Conservation (phyloP, 371 early-diverging fungal species). For the Aphelidium insulamus region DNA sequence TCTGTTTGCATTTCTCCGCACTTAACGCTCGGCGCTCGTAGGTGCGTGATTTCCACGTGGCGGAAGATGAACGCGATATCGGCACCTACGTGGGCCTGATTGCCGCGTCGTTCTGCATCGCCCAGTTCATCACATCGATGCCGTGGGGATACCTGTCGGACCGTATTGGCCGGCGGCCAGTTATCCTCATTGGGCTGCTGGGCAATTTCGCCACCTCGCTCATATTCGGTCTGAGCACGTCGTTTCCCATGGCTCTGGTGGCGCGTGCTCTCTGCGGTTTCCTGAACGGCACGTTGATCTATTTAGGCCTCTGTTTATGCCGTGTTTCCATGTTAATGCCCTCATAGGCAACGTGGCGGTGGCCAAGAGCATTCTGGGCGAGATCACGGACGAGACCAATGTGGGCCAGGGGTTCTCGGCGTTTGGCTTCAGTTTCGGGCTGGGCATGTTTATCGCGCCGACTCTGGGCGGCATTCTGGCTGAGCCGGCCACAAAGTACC, state of each 20-base stretch:
- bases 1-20: neutral
- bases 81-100: conserved; percentile 40
- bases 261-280: conserved; percentile 44
- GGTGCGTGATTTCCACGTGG: conserved; percentile 30
- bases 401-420: conserved; percentile 32
- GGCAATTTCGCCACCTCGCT: conserved; percentile 40
- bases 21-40: conserved; percentile 10
- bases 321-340: neutral
- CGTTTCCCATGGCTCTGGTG: conserved; percentile 36
- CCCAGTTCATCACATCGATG: conserved; percentile 30
- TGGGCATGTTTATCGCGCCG: conserved; percentile 40
- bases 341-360: conserved; percentile 50
- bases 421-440: conserved; percentile 36
- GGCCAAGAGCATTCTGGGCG: conserved; percentile 63
- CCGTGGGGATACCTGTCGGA: conserved; percentile 43
- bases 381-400: conserved; percentile 57
- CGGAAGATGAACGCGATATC: conserved; percentile 23
- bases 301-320: neutral
- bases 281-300: conserved; percentile 38
- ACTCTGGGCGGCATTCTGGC: conserved; percentile 55
- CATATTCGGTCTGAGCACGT: conserved; percentile 48
- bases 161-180: conserved; percentile 54
- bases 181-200: conserved; percentile 46
- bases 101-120: conserved; percentile 31
- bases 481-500: conserved; percentile 42